Conservation (phyloP, 2,329 filamentous ascomycete species). For the Arthrobotrys musiformis region DNA sequence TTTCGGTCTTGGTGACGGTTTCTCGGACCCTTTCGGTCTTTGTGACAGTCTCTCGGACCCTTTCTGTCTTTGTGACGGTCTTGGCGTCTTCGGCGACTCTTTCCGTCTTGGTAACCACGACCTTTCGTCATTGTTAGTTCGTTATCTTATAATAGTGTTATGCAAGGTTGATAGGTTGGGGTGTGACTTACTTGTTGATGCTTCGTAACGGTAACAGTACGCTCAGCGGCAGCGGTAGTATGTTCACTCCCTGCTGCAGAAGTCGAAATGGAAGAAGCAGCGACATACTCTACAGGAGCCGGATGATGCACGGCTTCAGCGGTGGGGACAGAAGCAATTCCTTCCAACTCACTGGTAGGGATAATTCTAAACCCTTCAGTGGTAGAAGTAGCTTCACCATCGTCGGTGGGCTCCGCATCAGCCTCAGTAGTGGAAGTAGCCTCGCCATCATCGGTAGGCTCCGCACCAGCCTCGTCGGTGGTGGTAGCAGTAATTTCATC, state of each 20-base stretch:
- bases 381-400: neutral
- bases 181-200: slow-evolving; percentile 21
- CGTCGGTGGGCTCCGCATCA: neutral
- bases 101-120: slow-evolving; percentile 12
- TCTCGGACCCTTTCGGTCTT: slow-evolving; percentile 1
- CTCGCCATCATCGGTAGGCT: neutral
- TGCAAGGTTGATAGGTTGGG: neutral
- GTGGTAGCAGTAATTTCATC: too few relatives aligned
- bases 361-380: slow-evolving; percentile 47
- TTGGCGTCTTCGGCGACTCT: neutral
- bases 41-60: neutral
- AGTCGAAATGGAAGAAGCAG: neutral
- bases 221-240: slow-evolving; percentile 11
- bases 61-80: slow-evolving; percentile 2
- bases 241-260: neutral
- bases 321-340: neutral
- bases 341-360: slow-evolving; percentile 22
- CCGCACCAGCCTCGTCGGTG: slow-evolving; percentile 2
- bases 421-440: neutral
- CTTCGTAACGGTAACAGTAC: slow-evolving; percentile 30
- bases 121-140: neutral
- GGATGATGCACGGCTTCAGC: slow-evolving; percentile 7
- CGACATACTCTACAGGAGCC: slow-evolving; percentile 1
- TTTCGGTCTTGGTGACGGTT: neutral
- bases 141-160: neutral